Percentiles rank a stretch among this genome's conserved stretches.
phyloP scores from a whole-genome alignment of 169 alveolate genomes.

The Sarcocystis neurona region DNA sequence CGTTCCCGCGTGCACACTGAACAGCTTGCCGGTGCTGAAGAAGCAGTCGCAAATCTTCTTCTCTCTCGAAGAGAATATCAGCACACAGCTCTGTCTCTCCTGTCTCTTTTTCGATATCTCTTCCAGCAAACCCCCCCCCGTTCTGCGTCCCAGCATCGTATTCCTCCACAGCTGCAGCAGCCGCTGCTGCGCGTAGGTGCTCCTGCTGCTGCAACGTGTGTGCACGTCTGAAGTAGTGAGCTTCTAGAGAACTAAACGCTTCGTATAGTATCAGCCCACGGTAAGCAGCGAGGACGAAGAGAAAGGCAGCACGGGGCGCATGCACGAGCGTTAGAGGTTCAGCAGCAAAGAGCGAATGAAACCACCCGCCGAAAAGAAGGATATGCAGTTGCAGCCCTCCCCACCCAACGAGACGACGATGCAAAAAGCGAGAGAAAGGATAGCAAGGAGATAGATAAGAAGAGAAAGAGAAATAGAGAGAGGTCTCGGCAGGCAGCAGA shows the following conservation, averaged over 20 bases:
- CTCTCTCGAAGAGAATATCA: too few relatives aligned
- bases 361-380: conserved; percentile 36
- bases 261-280: conserved; percentile 13
- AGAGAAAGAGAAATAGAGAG: background rate
- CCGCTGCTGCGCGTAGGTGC: too few relatives aligned
- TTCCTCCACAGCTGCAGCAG: too few relatives aligned
- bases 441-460: conserved; percentile 30
- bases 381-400: conserved; percentile 34
- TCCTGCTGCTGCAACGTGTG: too few relatives aligned
- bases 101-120: background rate
- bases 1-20: too few relatives aligned
- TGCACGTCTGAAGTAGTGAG: too few relatives aligned
- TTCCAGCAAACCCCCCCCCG: background rate
- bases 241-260: conserved; percentile 4
- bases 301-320: conserved; percentile 36
- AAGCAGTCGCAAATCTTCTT: too few relatives aligned
- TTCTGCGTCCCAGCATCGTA: too few relatives aligned
- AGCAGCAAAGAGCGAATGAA: conserved; percentile 6
- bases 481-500: background rate
- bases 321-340: conserved; percentile 39
- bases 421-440: conserved; percentile 35
- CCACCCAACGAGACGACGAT: conserved; percentile 41
- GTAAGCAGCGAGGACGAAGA: conserved; percentile 1
- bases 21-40: too few relatives aligned
- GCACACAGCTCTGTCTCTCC: too few relatives aligned